Base-by-base conservation (phyloP, 768 basidiomycete species). In the Russula foetens region DNA sequence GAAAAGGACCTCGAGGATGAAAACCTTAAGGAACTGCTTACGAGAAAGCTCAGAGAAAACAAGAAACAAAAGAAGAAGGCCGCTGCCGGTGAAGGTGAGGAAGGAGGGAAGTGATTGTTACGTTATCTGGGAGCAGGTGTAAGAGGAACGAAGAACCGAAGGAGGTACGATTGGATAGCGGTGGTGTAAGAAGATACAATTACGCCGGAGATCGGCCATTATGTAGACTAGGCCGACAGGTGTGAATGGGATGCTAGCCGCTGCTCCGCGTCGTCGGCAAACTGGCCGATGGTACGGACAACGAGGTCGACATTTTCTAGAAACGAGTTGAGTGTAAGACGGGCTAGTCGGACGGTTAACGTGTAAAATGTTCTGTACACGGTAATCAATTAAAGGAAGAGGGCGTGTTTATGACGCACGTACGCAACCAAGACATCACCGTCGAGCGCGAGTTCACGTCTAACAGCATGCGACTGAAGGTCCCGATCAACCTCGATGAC, bases 61-160 rank as follows among this genome's bases (percentile, higher is more conserved):
- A 95, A 91, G 83, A 96, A 94, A 83, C 90, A 79, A 75, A 88
- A 90, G 80, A 94, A 92, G 84, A 89, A 87, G 74, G 82, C 84
- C 71, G 78, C 84, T 56, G 82, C 83, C 72, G 72, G 74, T 19
- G 81, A 82, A 64, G 77, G 73, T 66, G 85, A 81, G 58, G 77
- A 69, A 50, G 74, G 70, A 41, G 69, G 64, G 59, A 71, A 69
- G 68, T 68, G 67, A 67, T 41, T 61, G 53, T 49, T 68, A 67
- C 31, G 68, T 51, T 31, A 28, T 62, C 53, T 35, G 26, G 9
- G 23, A 14, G 19, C 26, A 33, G 17, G 24, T n/a, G 57, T 44
- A 44, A 35, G 39, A 23, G 60, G 67, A 60, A 53, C 38, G 60
- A 66, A 67, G 56, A 54, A 61, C 47, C 28, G 61, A 61, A 58